Base-by-base conservation (phyloP, 768 basidiomycete genomes). In the Crepidotus variabilis region DNA sequence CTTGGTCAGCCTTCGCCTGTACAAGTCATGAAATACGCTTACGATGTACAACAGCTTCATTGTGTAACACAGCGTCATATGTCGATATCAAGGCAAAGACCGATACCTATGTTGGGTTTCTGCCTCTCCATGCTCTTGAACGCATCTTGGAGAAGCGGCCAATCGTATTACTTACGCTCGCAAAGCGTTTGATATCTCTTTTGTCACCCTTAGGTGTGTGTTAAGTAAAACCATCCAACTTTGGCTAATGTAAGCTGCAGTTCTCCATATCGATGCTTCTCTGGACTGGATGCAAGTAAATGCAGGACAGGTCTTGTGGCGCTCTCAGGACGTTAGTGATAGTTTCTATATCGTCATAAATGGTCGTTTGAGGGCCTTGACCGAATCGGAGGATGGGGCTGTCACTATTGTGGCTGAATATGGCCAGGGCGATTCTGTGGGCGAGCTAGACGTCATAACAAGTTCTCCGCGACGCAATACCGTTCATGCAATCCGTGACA, bases 341-440 rank as follows among this genome's bases (percentile, higher is more conserved):
- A 95, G 94, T 63, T 98, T 98, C 71, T 98, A 97, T 69, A 97
- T 99, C 57, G 97, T 96, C 59, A 92, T 96, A 68, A 96, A 98
- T 67, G 97, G 97, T 50, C 94, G 97, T 62, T 75, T 99, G 16
- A 85, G 97, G 59, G 91, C 94, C 1, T 88, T 98, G 57, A 80
- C 84, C 13, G 94, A 98, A 65, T 84, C 83, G 21, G 85, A 88
- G 23, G 79, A 76, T 24, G 92, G 90, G 5, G 85, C 80, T 34
- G 86, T 96, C 35, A 82, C 82, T 9, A 94, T 98, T 49, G 78
- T 89, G 1, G 92, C 86, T 7, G 97, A 99, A 75, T 96, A 96
- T 65, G 97, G 97, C 36, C 95, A 98, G 71, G 95, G 94, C 9
- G 96, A 98, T 65, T 91, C 92, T 0, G 94, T 98, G 50, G 97